phyloP scores from a whole-genome alignment of 768 basidiomycete genomes.

The Leccinum pellstonianum region DNA sequence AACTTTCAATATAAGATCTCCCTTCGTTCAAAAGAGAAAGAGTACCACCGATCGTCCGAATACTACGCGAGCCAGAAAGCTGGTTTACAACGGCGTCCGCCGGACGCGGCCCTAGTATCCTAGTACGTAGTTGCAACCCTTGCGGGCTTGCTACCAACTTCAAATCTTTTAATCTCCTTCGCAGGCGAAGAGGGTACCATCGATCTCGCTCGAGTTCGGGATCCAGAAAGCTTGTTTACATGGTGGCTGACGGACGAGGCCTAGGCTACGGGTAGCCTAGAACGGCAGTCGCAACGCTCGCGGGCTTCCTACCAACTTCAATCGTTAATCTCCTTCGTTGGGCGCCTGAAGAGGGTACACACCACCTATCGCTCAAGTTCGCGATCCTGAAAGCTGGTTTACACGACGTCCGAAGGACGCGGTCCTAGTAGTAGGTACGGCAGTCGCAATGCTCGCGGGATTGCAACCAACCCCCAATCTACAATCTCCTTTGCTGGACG shows the following conservation, averaged over 20 bases:
- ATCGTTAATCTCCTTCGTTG: no score
- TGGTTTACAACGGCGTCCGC: no score
- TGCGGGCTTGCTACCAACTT: neutral
- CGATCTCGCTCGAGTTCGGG: no score
- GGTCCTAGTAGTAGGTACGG: constrained; percentile 21
- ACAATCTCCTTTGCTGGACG: constrained; percentile 40
- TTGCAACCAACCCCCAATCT: constrained; percentile 11
- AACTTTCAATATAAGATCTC: neutral
- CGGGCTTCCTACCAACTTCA: no score
- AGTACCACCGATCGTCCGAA: neutral
- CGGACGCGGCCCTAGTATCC: neutral
- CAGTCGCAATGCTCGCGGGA: constrained; percentile 33
- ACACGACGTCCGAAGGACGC: constrained; percentile 12
- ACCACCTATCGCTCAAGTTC: neutral
- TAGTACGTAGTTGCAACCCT: neutral
- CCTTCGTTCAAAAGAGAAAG: neutral
- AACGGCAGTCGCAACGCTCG: no score
- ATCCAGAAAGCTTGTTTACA: no score
- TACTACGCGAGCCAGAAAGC: constrained; percentile 12
- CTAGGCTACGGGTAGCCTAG: no score
- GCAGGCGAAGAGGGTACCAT: no score
- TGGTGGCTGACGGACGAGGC: no score
- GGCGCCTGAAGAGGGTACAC: no score
- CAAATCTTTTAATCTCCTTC: neutral
- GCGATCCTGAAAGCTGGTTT: neutral